phyloP scores from a whole-genome alignment of 345 rosid genomes.

The Erucastrum elatum region DNA sequence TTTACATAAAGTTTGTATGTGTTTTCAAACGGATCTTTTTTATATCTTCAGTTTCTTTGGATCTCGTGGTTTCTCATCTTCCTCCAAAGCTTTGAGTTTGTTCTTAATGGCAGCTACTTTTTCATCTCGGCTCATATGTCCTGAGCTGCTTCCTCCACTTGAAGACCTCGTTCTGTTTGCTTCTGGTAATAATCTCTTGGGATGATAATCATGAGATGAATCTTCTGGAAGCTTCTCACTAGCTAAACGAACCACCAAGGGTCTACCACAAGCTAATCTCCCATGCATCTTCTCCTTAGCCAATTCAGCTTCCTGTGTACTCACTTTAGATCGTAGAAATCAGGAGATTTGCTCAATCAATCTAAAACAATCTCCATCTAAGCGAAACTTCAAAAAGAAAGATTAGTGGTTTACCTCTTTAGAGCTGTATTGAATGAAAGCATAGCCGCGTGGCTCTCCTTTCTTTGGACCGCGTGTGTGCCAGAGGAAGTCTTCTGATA shows the following conservation, averaged over 20 bases:
- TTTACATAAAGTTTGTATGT: not conserved
- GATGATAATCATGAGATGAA: constrained; percentile 38
- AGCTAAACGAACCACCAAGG: constrained; percentile 76
- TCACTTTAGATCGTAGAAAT: constrained; percentile 73
- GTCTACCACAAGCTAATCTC: constrained; percentile 86
- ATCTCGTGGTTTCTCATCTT: constrained; percentile 44
- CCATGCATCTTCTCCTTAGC: constrained; percentile 97
- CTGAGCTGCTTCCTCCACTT: constrained; percentile 48
- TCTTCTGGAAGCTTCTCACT: constrained; percentile 67
- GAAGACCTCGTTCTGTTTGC: constrained; percentile 41
- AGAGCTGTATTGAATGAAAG: constrained; percentile 70
- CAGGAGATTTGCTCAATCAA: constrained; percentile 44
- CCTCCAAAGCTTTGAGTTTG: constrained; percentile 82
- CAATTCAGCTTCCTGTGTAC: constrained; percentile 93
- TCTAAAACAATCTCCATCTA: not conserved
- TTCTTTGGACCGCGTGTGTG: constrained; percentile 91
- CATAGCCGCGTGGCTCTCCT: constrained; percentile 89
- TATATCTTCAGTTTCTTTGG: constrained; percentile 66
- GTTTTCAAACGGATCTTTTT: not conserved
- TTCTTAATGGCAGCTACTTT: constrained; percentile 87
- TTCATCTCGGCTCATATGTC: constrained; percentile 61
- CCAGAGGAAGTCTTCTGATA: constrained; percentile 89
- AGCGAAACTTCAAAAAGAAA: not conserved
- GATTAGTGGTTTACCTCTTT: constrained; percentile 68
- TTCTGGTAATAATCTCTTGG: constrained; percentile 42